Evolutionary conservation across 1,284 basidiomycete genomes (phyloP).

Genomic region (Rhodotorula sp.): DNA sequence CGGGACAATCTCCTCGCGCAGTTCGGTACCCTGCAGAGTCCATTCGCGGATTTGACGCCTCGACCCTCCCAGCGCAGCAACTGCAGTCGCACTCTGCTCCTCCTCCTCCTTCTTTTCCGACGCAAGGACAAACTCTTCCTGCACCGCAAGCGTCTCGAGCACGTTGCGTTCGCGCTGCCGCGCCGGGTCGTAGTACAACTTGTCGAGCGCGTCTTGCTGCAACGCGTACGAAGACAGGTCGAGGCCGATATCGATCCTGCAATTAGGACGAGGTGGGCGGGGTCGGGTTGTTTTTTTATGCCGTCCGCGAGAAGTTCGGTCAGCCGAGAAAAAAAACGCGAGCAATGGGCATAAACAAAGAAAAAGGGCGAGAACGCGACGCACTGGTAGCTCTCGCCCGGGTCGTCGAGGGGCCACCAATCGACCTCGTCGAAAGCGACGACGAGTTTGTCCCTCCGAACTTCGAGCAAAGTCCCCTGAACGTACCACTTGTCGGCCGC

Average conservation of each 20-base stretch:
- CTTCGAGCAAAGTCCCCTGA: conserved; percentile 34
- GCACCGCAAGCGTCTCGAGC: conserved; percentile 6
- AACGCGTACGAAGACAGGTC: conserved; percentile 25
- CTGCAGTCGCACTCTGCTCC: not conserved
- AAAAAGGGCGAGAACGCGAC: not conserved
- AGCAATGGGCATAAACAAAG: too few species aligned
- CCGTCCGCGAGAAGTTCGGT: too few species aligned
- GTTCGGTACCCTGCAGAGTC: conserved; percentile 33
- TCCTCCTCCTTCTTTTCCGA: not conserved
- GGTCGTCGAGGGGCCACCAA: conserved; percentile 20
- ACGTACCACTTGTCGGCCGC: conserved; percentile 19
- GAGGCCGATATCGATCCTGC: conserved; percentile 39
- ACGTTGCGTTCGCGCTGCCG: conserved; percentile 30
- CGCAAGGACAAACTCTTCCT: conserved; percentile 1
- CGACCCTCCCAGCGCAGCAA: not conserved
- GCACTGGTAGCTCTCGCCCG: conserved; percentile 30
- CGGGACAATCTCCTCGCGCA: conserved; percentile 32
- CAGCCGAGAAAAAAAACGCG: too few species aligned
- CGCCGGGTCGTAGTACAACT: conserved; percentile 31
- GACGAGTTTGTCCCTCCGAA: conserved; percentile 20
- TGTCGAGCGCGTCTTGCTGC: conserved; percentile 27
- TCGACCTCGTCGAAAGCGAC: conserved; percentile 33
- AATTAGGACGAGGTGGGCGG: too few species aligned
- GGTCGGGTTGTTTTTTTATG: too few species aligned
- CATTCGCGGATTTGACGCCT: conserved; percentile 20